phyloP scores from a whole-genome alignment of 2,329 filamentous ascomycete species.

The Alternaria hordeiaustralica region DNA sequence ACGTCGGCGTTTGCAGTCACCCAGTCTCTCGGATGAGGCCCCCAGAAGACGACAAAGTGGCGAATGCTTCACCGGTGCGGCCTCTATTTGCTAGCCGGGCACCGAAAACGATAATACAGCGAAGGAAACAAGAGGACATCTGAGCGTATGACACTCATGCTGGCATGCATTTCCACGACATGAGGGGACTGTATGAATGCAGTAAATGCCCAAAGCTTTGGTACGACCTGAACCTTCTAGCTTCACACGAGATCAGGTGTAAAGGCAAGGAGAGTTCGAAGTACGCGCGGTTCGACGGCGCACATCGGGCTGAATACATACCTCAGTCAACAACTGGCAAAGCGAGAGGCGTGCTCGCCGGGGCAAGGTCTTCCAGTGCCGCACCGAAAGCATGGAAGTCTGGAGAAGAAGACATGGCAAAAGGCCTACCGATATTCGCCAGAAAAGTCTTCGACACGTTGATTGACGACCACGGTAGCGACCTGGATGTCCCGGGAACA shows the following conservation, averaged over 20 bases:
- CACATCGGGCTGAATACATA: no score
- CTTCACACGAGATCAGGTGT: neutral
- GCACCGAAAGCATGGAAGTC: no score
- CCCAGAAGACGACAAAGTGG: neutral
- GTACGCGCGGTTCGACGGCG: no score
- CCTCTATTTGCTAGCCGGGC: neutral
- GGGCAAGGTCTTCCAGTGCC: no score
- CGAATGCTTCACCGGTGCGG: neutral
- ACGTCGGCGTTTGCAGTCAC: neutral
- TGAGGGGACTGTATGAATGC: neutral
- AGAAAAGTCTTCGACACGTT: neutral
- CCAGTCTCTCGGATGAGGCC: neutral
- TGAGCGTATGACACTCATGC: neutral
- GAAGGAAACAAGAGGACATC: neutral
- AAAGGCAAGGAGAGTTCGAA: neutral
- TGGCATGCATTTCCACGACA: neutral
- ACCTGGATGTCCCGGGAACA: neutral
- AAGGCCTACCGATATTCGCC: neutral
- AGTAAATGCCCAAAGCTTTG: neutral
- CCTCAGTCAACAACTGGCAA: no score
- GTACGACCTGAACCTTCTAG: neutral
- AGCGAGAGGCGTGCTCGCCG: no score
- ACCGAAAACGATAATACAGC: neutral
- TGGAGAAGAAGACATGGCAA: no score
- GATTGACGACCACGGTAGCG: neutral